Evolutionary conservation across 2,329 filamentous ascomycete species (phyloP), one percentile per base, ranked within the genome.

Genomic region (Exserohilum rostratum): DNA sequence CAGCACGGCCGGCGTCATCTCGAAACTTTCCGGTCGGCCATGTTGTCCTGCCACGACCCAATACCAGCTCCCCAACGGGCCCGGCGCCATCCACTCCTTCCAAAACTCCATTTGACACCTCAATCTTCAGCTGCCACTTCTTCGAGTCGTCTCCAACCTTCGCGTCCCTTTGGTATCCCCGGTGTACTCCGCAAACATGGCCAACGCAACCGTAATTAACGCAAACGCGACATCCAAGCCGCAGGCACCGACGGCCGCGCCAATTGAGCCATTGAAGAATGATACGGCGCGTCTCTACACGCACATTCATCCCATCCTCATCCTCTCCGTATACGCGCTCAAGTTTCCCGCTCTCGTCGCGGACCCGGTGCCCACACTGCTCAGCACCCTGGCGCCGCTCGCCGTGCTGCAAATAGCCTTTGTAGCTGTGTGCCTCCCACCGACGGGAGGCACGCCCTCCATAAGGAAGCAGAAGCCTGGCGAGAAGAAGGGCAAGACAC

Each of bases 291-390:
- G 76, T 46, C 71, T 83, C 18, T 83, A 89, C 68, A 85, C 87
- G 11, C 82, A 90, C 67, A 74, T 86, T 17, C 90, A 96, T 63
- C 88, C 90, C 0, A 75, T 83, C 22, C 75, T 91, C 10, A 80
- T 96, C 27, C 81, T 90, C 27, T 82, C 82, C 9, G 76, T 89
- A 31, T 87, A 89, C 69, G 81, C 83, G 40, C 69, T 84, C 59
- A 83, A 83, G 34, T 93, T 96, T 75, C 72, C 78, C 31, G 77
- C 82, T 15, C 80, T 96, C 22, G 89, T 96, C 25, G 79, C 81
- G 13, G 84, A 93, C 61, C 90, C 92, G 0, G 83, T 88, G 2
- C 76, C 82, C 13, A 83, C 87, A 6, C 82, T 96, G 33, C 74
- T 83, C 12, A 81, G 72, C 27, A 79, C 87, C 2, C 77, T 93